Evolutionary conservation across 2,329 filamentous ascomycete species (phyloP), one percentile per base, ranked within the genome.

Genomic region (Lasiodiplodia theobromae): DNA sequence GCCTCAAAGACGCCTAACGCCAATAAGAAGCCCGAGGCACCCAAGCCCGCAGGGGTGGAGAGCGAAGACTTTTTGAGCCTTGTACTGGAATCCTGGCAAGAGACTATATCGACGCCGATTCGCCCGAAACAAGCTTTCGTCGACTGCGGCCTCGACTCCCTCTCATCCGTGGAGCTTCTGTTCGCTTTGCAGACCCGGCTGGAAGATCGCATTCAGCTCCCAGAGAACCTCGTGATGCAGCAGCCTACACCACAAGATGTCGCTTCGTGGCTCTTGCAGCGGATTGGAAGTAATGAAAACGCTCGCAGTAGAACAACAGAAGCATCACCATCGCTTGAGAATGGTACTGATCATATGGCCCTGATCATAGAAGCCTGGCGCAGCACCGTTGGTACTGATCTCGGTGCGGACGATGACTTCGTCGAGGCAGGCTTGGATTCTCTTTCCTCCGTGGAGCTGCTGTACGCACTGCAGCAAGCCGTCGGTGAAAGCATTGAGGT

Each of bases 361-460:
- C 4, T 51, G 18, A 51, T 51, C 21, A 51, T 21, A 23, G n/a
- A 51, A 7, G 7, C 47, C 18, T 51, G 47, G 47, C 16, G 8
- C 18, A 51, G 18, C 18, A 51, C 47, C 5, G n/a, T 51, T 18
- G 47, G 47, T 8, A 51, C 47, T 10, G 18, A 51, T 51, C 47
- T 51, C 21, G 47, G 47, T n/a, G 47, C 47, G 8, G 47, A n/a
- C 7, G 47, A 51, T 51, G 47, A 23, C 2, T 51, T 51, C 21
- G 47, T 51, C 16, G 47, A 51, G 11, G 47, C 47, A 18, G 47
- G 47, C 21, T 18, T 51, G 47, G 47, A 51, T 23, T 78, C 47
- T 14, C 47, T 51, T 10, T 51, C 47, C 18, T 0, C 72, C 72
- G 25, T 81, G 84, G 0, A 83, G 80, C 1, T 51, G 3, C 47